Evolutionary conservation across 176 grass and related monocot species (phyloP).

Genomic region (Zoysia pacifica): DNA sequence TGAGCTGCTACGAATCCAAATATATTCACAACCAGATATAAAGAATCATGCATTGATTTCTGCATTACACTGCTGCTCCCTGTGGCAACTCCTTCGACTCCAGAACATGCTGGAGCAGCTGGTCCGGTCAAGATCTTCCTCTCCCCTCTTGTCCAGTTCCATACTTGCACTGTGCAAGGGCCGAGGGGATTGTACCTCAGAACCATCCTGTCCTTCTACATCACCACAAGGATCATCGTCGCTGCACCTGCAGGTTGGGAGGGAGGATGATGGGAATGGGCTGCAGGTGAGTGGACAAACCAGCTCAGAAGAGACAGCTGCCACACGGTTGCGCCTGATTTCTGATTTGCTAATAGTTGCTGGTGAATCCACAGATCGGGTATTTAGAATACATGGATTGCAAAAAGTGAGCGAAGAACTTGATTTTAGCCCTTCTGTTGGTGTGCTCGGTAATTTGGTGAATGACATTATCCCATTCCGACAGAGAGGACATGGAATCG

Average conservation of each 20-base stretch:
- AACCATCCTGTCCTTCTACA: conserved; percentile 52
- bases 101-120: conserved; percentile 94
- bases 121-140: conserved; percentile 53
- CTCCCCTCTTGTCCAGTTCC: conserved; percentile 65
- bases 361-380: conserved; percentile 55
- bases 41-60: conserved; percentile 78
- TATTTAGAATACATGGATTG: conserved; percentile 83
- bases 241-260: conserved; percentile 65
- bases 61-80: conserved; percentile 92
- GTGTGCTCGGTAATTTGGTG: conserved; percentile 54
- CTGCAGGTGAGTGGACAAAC: conserved; percentile 79
- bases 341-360: conserved; percentile 61
- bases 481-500: conserved; percentile 93
- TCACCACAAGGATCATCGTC: conserved; percentile 54
- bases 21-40: conserved; percentile 51
- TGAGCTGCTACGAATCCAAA: conserved; percentile 41
- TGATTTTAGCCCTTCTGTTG: conserved; percentile 64
- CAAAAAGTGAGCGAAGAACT: conserved; percentile 75
- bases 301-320: conserved; percentile 78
- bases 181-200: conserved; percentile 47
- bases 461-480: conserved; percentile 84
- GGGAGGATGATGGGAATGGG: conserved; percentile 66
- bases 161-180: conserved; percentile 40
- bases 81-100: conserved; percentile 88
- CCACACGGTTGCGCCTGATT: conserved; percentile 71